Base-by-base conservation (phyloP, 176 grass and related monocot species). In the Ananas comosus region DNA sequence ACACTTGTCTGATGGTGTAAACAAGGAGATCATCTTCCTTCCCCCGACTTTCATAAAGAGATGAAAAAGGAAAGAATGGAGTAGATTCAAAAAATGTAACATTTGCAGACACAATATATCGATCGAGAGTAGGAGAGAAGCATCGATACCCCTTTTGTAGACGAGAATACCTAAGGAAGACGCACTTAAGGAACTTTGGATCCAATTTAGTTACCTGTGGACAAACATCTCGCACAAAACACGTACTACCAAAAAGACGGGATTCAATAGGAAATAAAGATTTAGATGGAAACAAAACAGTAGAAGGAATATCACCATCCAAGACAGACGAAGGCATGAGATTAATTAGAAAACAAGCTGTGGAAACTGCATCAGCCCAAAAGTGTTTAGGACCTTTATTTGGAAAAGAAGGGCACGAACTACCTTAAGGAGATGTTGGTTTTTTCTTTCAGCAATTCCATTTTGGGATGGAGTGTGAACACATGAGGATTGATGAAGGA, bases 81-180 rank as follows among this genome's bases (percentile, higher is more conserved):
- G 16, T 51, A 51, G 48, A 17, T n/a, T 69, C 67, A 69, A 51
- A 69, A 19, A 69, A 69, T 11, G 48, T 51, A 10, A 69, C 48
- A 51, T 69, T 49, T 11, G 67, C 42, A 51, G n/a, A 69, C 2
- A 69, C 28, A 49, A 16, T 48, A 13, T 16, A 33, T 1, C 25
- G 65, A n/a, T 16, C 4, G 17, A 48, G 29, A 4, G 24, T 33
- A 14, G 28, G 47, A 69, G 17, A n/a, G 51, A 21, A 51, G 42
- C 66, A 69, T n/a, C 4, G 5, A 17, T 51, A 69, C 6, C 66
- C 42, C 22, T 69, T 69, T 22, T 69, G 66, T 1, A 48, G 17
- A 0, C 66, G 0, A 69, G 66, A 69, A 5, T 69, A 51, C 14
- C 48, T 9, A 10, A 69, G 0, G 51, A 69, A 69, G 9, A 69